A percentile compares a stretch with the other conserved stretches of the same genome.
Evolutionary conservation across 345 rosid species (phyloP).

Genomic region (Bretschneidera sinensis): DNA sequence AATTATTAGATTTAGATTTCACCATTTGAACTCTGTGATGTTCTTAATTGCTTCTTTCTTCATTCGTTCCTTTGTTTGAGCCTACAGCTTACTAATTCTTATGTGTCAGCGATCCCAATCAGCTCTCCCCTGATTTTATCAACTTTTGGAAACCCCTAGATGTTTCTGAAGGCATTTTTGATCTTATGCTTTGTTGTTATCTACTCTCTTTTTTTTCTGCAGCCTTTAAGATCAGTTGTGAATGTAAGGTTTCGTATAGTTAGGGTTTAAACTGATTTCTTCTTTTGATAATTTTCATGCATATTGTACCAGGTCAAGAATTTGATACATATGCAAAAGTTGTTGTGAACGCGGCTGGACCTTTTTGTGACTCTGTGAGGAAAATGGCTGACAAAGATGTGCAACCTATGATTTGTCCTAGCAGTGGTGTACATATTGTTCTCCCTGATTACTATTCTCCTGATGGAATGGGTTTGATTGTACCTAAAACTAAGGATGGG

Average conservation of each 20-base stretch:
- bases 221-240: conserved; percentile 2
- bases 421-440: conserved; percentile 93
- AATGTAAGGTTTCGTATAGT: background rate
- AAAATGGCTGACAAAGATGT: conserved; percentile 68
- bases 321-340: conserved; percentile 86
- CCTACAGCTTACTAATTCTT: background rate
- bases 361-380: conserved; percentile 89
- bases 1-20: background rate
- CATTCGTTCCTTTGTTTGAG: background rate
- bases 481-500: conserved; percentile 98
- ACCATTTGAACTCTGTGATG: too few relatives aligned
- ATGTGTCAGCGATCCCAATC: background rate
- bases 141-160: too few relatives aligned
- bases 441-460: conserved; percentile 99
- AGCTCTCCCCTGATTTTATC: background rate
- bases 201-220: background rate
- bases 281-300: conserved; percentile 8
- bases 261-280: too few relatives aligned
- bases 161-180: too few relatives aligned
- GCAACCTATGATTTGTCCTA: conserved; percentile 79
- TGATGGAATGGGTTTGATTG: conserved; percentile 98
- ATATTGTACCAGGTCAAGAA: conserved; percentile 54
- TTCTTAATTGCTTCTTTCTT: background rate
- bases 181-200: background rate
- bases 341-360: conserved; percentile 93